Evolutionary conservation across 352 stramenopile genomes (phyloP).

Genomic region (Phytophthora macrochlamydospora): DNA sequence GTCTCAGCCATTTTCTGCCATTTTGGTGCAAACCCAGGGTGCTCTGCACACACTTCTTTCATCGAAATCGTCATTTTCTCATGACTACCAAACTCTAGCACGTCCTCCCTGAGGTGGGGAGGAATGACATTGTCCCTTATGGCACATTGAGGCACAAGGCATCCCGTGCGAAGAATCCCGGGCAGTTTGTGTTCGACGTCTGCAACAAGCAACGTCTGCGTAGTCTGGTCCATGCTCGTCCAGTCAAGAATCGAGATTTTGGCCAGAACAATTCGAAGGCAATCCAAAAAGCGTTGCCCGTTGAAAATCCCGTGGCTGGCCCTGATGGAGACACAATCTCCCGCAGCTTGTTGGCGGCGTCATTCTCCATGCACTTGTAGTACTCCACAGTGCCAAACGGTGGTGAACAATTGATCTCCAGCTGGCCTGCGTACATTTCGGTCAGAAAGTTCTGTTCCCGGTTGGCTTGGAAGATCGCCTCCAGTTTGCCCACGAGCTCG

Average conservation of each 20-base stretch:
- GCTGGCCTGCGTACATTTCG: constrained; percentile 62
- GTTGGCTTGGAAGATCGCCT: constrained; percentile 44
- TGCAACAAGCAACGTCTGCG: constrained; percentile 38
- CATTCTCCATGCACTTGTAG: constrained; percentile 39
- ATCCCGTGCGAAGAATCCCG: constrained; percentile 49
- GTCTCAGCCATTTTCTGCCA: constrained; percentile 29
- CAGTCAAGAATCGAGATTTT: constrained; percentile 78
- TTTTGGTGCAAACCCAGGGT: constrained; percentile 28
- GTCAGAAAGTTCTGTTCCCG: constrained; percentile 66
- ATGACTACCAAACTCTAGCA: constrained; percentile 12
- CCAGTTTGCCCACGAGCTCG: constrained; percentile 59
- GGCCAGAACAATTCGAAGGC: constrained; percentile 57
- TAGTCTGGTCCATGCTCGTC: constrained; percentile 62
- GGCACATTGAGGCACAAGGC: constrained; percentile 13
- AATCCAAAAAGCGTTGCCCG: constrained; percentile 53
- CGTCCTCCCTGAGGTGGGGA: constrained; percentile 31
- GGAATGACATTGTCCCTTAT: constrained; percentile 13
- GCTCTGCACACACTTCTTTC: constrained; percentile 29
- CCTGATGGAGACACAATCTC: constrained; percentile 1
- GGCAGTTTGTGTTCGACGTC: constrained; percentile 43
- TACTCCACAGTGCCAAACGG: constrained; percentile 65
- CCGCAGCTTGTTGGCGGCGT: constrained; percentile 12
- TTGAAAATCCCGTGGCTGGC: constrained; percentile 31
- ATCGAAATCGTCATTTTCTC: constrained; percentile 26
- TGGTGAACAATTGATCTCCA: constrained; percentile 71